These are phyloP conservation scores for Cercospora nicotianae DNA, from an alignment of 2,329 filamentous ascomycete genomes.

Conservation along the genomic window DNA sequence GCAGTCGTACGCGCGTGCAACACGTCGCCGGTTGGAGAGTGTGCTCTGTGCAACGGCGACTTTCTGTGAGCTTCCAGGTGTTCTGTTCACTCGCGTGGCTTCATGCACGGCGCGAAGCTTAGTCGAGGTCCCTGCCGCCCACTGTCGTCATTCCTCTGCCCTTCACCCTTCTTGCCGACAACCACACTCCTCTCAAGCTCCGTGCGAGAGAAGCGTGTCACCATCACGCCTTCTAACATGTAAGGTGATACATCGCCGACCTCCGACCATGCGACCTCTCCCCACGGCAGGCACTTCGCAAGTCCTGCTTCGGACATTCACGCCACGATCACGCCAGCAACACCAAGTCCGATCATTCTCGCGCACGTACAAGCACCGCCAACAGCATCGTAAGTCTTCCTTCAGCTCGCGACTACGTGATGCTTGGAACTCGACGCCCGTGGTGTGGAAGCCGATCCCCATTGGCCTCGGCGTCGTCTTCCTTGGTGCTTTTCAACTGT, in stretches of 20 bases:
- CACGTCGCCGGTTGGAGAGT: background rate
- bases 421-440: constrained; percentile 63
- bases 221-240: background rate
- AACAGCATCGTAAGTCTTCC: constrained; percentile 38
- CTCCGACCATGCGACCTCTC: constrained; percentile 14
- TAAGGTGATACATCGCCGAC: constrained; percentile 6
- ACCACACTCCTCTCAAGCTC: background rate
- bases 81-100: constrained; percentile 7
- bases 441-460: constrained; percentile 89
- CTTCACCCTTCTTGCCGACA: background rate
- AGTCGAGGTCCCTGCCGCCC: background rate
- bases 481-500: constrained; percentile 79
- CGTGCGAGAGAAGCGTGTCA: background rate
- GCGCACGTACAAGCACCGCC: constrained; percentile 21
- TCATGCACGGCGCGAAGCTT: constrained; percentile 1
- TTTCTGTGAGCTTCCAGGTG: background rate
- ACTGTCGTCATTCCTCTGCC: background rate
- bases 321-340: constrained; percentile 8
- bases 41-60: background rate
- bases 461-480: constrained; percentile 82
- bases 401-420: constrained; percentile 58
- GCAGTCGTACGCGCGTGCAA: background rate
- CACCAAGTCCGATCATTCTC: constrained; percentile 22
- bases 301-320: constrained; percentile 12
- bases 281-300: constrained; percentile 5